A percentile compares a stretch with the other conserved stretches of the same genome.
Conservation (phyloP, 495 filamentous ascomycete species). For the Astrothelium macrocarpum region DNA sequence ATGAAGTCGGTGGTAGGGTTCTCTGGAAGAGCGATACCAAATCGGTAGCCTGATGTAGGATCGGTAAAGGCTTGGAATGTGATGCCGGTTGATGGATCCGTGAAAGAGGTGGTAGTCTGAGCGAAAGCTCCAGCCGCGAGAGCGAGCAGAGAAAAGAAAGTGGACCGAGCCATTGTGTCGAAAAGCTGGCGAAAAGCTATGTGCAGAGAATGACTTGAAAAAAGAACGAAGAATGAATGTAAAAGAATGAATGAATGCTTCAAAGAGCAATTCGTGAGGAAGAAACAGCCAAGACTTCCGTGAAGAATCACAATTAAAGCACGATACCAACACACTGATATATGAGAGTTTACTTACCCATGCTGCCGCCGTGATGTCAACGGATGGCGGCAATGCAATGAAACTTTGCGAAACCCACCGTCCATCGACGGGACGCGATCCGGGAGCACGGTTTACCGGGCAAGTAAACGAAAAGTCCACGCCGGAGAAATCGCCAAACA, state of each 20-base stretch:
- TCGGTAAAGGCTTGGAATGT: constrained; percentile 28
- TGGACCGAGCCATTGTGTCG: constrained; percentile 5
- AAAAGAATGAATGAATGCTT: constrained; percentile 5
- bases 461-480: neutral
- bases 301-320: neutral
- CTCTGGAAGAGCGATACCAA: constrained; percentile 24
- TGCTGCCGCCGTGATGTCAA: constrained; percentile 3
- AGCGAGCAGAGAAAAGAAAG: constrained; percentile 2
- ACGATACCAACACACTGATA: neutral
- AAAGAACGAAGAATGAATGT: neutral
- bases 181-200: neutral
- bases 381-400: neutral
- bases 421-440: neutral
- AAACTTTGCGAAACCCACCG: neutral
- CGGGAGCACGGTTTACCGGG: neutral
- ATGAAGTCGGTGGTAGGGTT: constrained; percentile 20
- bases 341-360: neutral
- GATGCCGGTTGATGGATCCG: constrained; percentile 22
- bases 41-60: constrained; percentile 17
- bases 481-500: neutral
- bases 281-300: neutral
- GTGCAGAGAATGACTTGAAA: neutral
- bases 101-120: constrained; percentile 14
- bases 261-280: neutral
- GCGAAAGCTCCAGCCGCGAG: neutral